Base-by-base conservation (phyloP, 225 moss, liverwort and hornwort species). In the Physcomitrellopsis africana region DNA sequence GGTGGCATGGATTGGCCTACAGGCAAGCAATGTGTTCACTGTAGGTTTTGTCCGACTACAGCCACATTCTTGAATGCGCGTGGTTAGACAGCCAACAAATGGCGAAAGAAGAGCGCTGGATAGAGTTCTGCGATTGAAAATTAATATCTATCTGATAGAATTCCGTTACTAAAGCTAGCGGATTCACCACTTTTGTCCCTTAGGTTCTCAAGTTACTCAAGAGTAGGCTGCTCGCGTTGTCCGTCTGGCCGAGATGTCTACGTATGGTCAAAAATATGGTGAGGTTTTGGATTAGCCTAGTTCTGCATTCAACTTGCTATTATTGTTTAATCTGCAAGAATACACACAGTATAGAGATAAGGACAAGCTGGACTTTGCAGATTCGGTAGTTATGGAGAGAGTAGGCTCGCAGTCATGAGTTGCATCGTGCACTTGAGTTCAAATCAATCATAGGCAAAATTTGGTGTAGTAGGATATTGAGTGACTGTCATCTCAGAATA, bases 51-150 rank as follows among this genome's bases (percentile, higher is more conserved):
- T 37, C 22, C n/a, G 17, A 41, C 27, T 9, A 2, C 12, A 13
- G 43, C 55, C 49, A 69, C 64, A 19, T 44, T 20, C 51, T 57
- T 51, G 52, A 74, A 59, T 78, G 58, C 70, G 20, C 22, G 51
- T 51, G 73, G 10, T 3, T 73, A 64, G 32, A 69, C 59, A 24
- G 65, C 41, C 55, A 41, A 5, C 32, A 37, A 37, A 24, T 46
- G 24, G 11, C 26, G 22, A 51, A 15, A n/a, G 67, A 20, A 47
- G n/a, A 55, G 61, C 67, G 22, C 20, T 67, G 16, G 41, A 16
- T 49, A 15, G 24, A 20, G 71, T 68, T 54, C 9, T 24, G 64
- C 54, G 56, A 6, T 48, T 9, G 57, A 22, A 58, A 10, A 45
- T 0, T 10, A 8, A 12, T 49, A 17, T 18, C 7, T 47, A 3